Base-by-base conservation (phyloP, 73 alveolate genomes). In the Diophrys appendiculata region DNA sequence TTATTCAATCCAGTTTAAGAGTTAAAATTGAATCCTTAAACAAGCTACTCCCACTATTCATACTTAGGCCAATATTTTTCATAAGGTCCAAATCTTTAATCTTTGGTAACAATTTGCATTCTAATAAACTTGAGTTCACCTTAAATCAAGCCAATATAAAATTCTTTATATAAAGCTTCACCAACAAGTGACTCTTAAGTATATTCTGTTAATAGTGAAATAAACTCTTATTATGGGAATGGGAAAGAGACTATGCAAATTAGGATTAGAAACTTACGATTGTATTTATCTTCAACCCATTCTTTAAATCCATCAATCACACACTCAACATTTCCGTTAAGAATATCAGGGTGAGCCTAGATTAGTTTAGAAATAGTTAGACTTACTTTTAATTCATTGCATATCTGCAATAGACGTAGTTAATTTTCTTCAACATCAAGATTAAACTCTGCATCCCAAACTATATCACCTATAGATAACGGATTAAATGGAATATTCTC, bases 261-360 rank as follows among this genome's bases (percentile, higher is more conserved):
- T 11, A 11, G 5, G n/a, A 43, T 43, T 11, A n/a, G n/a, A 5
- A 43, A 43, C 60, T 43, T 43, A 43, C 60, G 18, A 11, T 18
- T 18, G 5, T 43, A 11, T 11, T 43, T 18, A 11, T 11, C 60
- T 43, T 43, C 60, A 25, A 60, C 33, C 14, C 29, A 60, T 23
- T 14, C 30, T 60, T 60, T 25, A 25, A 60, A 60, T 3, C n/a
- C n/a, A 25, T 60, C 71, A 14, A 60, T 60, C 8, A 60, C 26
- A 25, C 71, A 60, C 71, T 60, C 71, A 60, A 60, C 29, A 60
- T 60, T 60, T 11, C n/a, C 30, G 11, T 60, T 25, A 11, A 60
- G n/a, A n/a, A 60, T 25, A 25, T 43, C 60, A 11, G 5, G 18
- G 5, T 43, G 60, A 43, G 60, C 60, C 60, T 43, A 43, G 60